phyloP scores from a whole-genome alignment of 2,329 filamentous ascomycete genomes.

The Claviceps arundinis region DNA sequence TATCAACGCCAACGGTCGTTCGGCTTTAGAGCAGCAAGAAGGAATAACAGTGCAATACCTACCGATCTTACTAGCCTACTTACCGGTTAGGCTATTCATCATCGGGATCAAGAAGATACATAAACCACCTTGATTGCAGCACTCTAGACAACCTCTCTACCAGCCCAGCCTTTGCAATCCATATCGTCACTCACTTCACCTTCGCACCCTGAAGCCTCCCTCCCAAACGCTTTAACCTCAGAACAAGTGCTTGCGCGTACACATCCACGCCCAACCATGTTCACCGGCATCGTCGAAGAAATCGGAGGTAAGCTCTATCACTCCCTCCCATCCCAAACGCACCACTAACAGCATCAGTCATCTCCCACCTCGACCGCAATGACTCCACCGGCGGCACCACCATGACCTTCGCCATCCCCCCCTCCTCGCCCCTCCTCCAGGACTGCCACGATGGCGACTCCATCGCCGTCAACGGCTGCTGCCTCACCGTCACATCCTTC shows the following conservation, averaged over 20 bases:
- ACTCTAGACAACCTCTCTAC: no score
- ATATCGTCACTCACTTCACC: no score
- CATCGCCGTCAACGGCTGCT: slow-evolving; percentile 91
- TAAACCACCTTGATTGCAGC: no score
- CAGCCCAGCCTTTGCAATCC: no score
- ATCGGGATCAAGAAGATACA: no score
- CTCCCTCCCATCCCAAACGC: neutral
- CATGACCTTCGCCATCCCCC: slow-evolving; percentile 64
- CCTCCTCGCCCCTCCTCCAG: slow-evolving; percentile 57
- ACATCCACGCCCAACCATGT: slow-evolving; percentile 46
- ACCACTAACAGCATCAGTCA: slow-evolving; percentile 41
- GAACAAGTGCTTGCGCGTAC: no score
- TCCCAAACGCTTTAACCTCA: no score
- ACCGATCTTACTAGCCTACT: no score
- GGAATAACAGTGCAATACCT: neutral
- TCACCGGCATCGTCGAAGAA: slow-evolving; percentile 86
- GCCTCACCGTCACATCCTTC: slow-evolving; percentile 68
- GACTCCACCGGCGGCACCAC: slow-evolving; percentile 81
- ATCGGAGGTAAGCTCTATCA: slow-evolving; percentile 61
- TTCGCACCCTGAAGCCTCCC: no score
- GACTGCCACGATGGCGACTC: slow-evolving; percentile 85
- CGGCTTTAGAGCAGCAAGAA: neutral
- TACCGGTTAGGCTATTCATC: no score
- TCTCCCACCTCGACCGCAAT: slow-evolving; percentile 67
- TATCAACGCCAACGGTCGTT: neutral